Conservation (phyloP, 1,284 basidiomycete genomes). For the Cutaneotrichosporon sp. region DNA sequence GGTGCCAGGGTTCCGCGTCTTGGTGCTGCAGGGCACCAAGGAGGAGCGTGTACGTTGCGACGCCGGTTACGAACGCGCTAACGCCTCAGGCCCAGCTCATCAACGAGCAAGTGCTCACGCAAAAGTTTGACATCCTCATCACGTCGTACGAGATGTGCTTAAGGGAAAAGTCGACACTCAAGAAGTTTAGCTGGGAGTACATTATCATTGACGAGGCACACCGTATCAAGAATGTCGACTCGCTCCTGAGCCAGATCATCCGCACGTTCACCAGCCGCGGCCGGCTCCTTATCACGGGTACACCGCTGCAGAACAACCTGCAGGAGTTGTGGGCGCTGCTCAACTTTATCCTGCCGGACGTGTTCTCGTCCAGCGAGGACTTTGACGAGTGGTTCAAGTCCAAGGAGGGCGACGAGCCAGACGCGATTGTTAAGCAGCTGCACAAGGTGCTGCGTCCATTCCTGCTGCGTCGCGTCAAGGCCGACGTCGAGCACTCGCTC, state of each 20-base stretch:
- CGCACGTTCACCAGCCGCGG: slow-evolving; percentile 84
- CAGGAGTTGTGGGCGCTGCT: slow-evolving; percentile 95
- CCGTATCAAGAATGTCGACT: slow-evolving; percentile 98
- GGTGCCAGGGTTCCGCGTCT: slow-evolving; percentile 82
- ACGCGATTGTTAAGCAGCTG: slow-evolving; percentile 88
- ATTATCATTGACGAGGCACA: slow-evolving; percentile 99
- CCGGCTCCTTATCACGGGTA: slow-evolving; percentile 90
- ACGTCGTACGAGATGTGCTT: slow-evolving; percentile 98
- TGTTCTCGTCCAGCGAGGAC: slow-evolving; percentile 65
- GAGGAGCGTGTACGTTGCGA: slow-evolving; percentile 62
- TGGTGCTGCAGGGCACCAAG: slow-evolving; percentile 78
- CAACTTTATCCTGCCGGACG: slow-evolving; percentile 77
- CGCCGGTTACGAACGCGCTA: background rate
- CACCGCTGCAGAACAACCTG: slow-evolving; percentile 94
- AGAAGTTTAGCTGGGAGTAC: slow-evolving; percentile 96
- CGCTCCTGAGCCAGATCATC: slow-evolving; percentile 91
- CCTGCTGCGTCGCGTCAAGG: slow-evolving; percentile 88
- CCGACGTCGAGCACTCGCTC: slow-evolving; percentile 94
- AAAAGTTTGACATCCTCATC: slow-evolving; percentile 91
- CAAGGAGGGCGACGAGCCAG: slow-evolving; percentile 63
- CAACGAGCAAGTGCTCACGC: slow-evolving; percentile 68
- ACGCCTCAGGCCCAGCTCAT: slow-evolving; percentile 65
- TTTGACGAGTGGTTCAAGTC: slow-evolving; percentile 75
- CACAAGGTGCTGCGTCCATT: slow-evolving; percentile 97
- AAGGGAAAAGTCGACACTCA: slow-evolving; percentile 84